These are phyloP conservation scores for Clohesyomyces aquaticus DNA, from an alignment of 495 filamentous ascomycete genomes.

Conservation along the genomic window DNA sequence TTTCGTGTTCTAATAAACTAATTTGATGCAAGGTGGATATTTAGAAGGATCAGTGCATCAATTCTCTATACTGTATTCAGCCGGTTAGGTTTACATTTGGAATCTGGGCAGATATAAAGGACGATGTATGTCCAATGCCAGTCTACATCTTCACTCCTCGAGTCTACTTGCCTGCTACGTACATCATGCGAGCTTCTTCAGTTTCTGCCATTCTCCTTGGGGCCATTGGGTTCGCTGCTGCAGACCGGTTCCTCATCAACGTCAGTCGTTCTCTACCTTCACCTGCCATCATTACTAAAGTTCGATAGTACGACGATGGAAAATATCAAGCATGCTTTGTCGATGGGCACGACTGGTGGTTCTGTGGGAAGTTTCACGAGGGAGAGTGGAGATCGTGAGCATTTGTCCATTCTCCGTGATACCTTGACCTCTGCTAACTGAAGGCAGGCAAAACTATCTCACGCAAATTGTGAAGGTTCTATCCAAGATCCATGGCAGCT, in stretches of 20 bases:
- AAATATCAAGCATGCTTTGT: slow-evolving; percentile 1
- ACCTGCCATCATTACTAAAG: neutral
- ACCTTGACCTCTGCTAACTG: neutral
- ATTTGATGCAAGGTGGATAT: too few relatives aligned
- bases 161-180: too few relatives aligned
- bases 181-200: neutral
- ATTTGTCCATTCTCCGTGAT: neutral
- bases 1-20: too few relatives aligned
- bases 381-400: neutral
- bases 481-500: neutral
- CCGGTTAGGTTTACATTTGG: too few relatives aligned
- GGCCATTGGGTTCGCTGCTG: neutral
- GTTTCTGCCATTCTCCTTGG: neutral
- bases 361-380: neutral
- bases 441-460: neutral
- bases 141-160: too few relatives aligned
- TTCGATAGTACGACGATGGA: neutral
- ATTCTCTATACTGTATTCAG: too few relatives aligned
- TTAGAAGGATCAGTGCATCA: too few relatives aligned
- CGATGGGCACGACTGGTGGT: slow-evolving; percentile 8
- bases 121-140: too few relatives aligned
- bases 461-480: neutral
- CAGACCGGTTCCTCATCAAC: neutral
- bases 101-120: too few relatives aligned
- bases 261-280: neutral